phyloP scores from a whole-genome alignment of 345 rosid species.

The Murraya koenigii region DNA sequence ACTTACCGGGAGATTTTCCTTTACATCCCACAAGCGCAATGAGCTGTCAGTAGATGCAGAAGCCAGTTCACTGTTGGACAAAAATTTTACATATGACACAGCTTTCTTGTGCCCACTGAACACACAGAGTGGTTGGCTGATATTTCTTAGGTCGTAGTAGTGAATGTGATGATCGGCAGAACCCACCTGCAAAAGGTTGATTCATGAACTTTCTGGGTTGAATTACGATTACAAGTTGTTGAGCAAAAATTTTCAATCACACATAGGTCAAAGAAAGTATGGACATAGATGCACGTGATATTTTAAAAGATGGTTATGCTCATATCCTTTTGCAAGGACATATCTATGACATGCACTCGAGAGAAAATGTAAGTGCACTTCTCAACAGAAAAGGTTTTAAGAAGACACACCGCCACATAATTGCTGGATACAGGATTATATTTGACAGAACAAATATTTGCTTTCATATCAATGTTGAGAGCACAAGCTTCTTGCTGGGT shows the following conservation, averaged over 20 bases:
- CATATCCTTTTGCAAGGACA: background rate
- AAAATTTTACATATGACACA: constrained; percentile 65
- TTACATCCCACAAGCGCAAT: constrained; percentile 61
- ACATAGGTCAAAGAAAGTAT: background rate
- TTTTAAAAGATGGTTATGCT: background rate
- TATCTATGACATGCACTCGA: background rate
- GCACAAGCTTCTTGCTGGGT: constrained; percentile 61
- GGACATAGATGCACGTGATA: background rate
- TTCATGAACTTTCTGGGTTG: background rate
- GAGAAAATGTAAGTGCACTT: background rate
- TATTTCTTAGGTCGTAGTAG: constrained; percentile 56
- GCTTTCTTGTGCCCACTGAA: constrained; percentile 62
- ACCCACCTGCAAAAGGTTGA: constrained; percentile 45
- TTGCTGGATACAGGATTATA: constrained; percentile 64
- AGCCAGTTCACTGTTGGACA: constrained; percentile 59
- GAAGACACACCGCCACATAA: constrained; percentile 50
- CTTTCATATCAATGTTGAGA: constrained; percentile 54
- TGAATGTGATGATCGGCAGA: constrained; percentile 64
- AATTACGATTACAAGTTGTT: background rate
- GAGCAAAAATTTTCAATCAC: constrained; percentile 1
- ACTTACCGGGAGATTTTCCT: constrained; percentile 52
- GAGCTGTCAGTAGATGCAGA: constrained; percentile 62
- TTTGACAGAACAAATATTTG: constrained; percentile 60
- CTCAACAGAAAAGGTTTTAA: background rate
- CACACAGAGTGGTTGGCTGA: constrained; percentile 46